A percentile compares a stretch with the other conserved stretches of the same genome.
phyloP scores from a whole-genome alignment of 768 basidiomycete species.

The Podaxis carcinomalis region DNA sequence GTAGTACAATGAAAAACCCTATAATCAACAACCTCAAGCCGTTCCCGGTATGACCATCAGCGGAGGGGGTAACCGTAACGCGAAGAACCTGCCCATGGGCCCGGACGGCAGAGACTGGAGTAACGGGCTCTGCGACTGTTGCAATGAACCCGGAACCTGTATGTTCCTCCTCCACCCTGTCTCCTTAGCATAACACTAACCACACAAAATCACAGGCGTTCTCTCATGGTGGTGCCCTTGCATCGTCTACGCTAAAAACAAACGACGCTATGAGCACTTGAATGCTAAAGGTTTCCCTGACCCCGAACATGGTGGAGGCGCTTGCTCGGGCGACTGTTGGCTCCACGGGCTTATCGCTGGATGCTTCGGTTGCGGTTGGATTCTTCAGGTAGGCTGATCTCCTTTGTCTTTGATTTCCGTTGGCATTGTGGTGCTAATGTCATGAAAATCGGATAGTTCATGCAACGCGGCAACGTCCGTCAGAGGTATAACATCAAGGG shows the following conservation, averaged over 20 bases:
- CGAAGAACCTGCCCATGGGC: slow-evolving; percentile 27
- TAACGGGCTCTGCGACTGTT: slow-evolving; percentile 28
- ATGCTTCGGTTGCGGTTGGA: slow-evolving; percentile 29
- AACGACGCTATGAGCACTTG: slow-evolving; percentile 36
- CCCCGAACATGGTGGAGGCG: slow-evolving; percentile 28
- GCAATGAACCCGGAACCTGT: slow-evolving; percentile 28
- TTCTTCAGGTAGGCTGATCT: slow-evolving; percentile 33
- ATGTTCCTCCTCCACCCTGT: slow-evolving; percentile 8
- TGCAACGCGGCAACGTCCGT: slow-evolving; percentile 34
- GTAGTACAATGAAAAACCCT: not conserved
- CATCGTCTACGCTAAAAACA: slow-evolving; percentile 35
- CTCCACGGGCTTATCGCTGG: slow-evolving; percentile 27
- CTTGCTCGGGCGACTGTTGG: slow-evolving; percentile 31
- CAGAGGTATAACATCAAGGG: slow-evolving; percentile 44
- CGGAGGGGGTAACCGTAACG: slow-evolving; percentile 31
- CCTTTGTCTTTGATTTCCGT: not conserved
- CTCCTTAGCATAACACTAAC: not conserved
- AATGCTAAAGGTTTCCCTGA: slow-evolving; percentile 30
- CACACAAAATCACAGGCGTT: slow-evolving; percentile 22
- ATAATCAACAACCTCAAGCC: slow-evolving; percentile 6
- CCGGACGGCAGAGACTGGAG: slow-evolving; percentile 34
- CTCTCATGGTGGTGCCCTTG: slow-evolving; percentile 38
- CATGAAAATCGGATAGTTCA: slow-evolving; percentile 18
- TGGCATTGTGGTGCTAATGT: not conserved
- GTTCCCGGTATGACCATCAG: slow-evolving; percentile 20